A percentile compares a stretch with the other conserved stretches of the same genome.
Evolutionary conservation across 202 grass and related monocot species (phyloP).

Genomic region (Digitaria exilis): DNA sequence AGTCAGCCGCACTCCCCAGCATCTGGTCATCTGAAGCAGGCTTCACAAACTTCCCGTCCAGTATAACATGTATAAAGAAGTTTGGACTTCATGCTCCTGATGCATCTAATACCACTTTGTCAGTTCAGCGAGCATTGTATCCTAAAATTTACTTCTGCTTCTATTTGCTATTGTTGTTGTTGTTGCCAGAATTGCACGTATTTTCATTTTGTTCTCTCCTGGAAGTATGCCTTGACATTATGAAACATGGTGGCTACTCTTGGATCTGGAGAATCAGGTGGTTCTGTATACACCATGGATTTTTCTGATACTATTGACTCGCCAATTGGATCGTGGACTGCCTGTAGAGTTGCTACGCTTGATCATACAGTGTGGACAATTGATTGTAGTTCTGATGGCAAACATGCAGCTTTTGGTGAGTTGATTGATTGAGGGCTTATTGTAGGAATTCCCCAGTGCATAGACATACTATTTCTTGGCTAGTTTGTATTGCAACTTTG

Average conservation of each 20-base stretch:
- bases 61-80: constrained; percentile 63
- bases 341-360: constrained; percentile 48
- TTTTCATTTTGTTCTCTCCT: constrained; percentile 27
- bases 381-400: constrained; percentile 67
- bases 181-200: background rate
- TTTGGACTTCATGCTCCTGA: constrained; percentile 20
- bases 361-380: constrained; percentile 70
- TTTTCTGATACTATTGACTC: constrained; percentile 45
- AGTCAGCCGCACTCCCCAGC: constrained; percentile 38
- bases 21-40: constrained; percentile 42
- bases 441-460: constrained; percentile 12
- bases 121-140: constrained; percentile 65
- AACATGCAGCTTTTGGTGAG: constrained; percentile 73
- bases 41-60: constrained; percentile 40
- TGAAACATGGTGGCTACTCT: constrained; percentile 86
- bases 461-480: background rate
- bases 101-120: constrained; percentile 30
- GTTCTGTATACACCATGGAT: constrained; percentile 70
- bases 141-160: constrained; percentile 39
- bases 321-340: background rate
- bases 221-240: constrained; percentile 57
- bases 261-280: constrained; percentile 63
- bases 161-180: constrained; percentile 21
- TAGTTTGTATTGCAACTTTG: constrained; percentile 17
- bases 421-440: constrained; percentile 22